These are phyloP conservation scores for Inga oerstediana DNA, from an alignment of 306 rosid species.

Conservation along the genomic window DNA sequence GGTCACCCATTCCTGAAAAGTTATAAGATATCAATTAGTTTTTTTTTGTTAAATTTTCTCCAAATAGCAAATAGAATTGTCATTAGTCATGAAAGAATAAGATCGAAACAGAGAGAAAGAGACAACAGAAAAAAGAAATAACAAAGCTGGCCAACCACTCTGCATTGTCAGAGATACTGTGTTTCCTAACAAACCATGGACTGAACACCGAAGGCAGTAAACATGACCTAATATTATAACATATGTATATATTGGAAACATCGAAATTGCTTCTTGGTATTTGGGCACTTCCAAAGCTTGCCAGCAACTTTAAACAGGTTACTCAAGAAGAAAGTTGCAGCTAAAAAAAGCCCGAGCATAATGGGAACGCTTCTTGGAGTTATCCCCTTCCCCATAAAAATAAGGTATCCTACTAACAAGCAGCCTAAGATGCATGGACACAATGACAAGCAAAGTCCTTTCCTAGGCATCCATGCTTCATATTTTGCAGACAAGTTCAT, in stretches of 20 bases:
- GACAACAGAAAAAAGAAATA: not conserved
- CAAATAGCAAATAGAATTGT: not conserved
- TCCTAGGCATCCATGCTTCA: not conserved
- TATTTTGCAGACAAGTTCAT: not conserved
- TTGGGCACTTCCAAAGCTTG: not conserved
- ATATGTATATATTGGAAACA: not conserved
- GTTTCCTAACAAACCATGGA: not conserved
- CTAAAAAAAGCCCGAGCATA: not conserved
- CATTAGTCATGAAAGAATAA: not conserved
- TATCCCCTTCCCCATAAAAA: not conserved
- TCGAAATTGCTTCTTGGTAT: not conserved
- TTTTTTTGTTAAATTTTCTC: not conserved
- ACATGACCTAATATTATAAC: not conserved
- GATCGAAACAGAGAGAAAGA: not conserved
- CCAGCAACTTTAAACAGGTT: not conserved
- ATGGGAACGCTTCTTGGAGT: not conserved
- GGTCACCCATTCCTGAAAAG: conserved; percentile 95
- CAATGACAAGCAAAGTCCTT: not conserved
- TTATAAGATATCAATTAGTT: conserved; percentile 35
- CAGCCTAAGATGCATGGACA: not conserved
- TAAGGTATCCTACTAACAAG: not conserved
- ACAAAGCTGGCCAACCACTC: not conserved
- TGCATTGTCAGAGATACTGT: not conserved
- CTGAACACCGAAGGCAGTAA: not conserved
- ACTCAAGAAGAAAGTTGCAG: not conserved